Evolutionary conservation across 441 rosid species (phyloP).

Genomic region (Raphanus hybrid): DNA sequence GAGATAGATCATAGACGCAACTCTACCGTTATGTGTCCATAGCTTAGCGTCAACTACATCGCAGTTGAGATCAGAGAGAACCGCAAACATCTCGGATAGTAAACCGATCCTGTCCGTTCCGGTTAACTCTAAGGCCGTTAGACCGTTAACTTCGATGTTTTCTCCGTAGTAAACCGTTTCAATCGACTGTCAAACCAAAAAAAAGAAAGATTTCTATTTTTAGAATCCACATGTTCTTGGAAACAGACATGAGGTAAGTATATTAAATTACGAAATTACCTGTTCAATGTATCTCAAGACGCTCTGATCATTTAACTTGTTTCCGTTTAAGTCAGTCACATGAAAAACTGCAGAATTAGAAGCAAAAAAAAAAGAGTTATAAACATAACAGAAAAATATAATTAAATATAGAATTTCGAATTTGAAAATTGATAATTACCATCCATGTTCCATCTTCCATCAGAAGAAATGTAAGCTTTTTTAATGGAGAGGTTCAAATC

Average conservation of each 20-base stretch:
- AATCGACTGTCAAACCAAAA: slow-evolving; percentile 59
- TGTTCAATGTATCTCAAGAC: slow-evolving; percentile 76
- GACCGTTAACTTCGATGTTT: slow-evolving; percentile 53
- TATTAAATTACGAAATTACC: slow-evolving; percentile 18
- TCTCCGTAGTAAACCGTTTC: slow-evolving; percentile 66
- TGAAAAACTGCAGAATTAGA: slow-evolving; percentile 70
- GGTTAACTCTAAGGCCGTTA: slow-evolving; percentile 82
- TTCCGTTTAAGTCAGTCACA: slow-evolving; percentile 84
- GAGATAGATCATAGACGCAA: slow-evolving; percentile 74
- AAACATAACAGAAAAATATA: not conserved
- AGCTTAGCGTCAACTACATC: slow-evolving; percentile 85
- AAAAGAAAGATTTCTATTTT: slow-evolving; percentile 9
- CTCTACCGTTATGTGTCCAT: slow-evolving; percentile 94
- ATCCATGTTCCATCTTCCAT: slow-evolving; percentile 94
- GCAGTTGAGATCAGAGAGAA: slow-evolving; percentile 83
- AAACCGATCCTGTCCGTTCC: slow-evolving; percentile 89
- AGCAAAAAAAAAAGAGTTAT: not conserved
- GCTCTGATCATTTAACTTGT: slow-evolving; percentile 80
- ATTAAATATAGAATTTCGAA: not conserved
- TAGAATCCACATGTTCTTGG: slow-evolving; percentile 5
- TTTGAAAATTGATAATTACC: slow-evolving; percentile 48
- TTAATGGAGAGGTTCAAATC: slow-evolving; percentile 90
- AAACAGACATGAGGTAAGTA: slow-evolving; percentile 16
- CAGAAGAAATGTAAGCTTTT: slow-evolving; percentile 90
- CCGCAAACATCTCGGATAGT: slow-evolving; percentile 86